A percentile compares a stretch with the other conserved stretches of the same genome.
Evolutionary conservation across 805 yeast species (phyloP).

Genomic region (Yamadazyma olivae): DNA sequence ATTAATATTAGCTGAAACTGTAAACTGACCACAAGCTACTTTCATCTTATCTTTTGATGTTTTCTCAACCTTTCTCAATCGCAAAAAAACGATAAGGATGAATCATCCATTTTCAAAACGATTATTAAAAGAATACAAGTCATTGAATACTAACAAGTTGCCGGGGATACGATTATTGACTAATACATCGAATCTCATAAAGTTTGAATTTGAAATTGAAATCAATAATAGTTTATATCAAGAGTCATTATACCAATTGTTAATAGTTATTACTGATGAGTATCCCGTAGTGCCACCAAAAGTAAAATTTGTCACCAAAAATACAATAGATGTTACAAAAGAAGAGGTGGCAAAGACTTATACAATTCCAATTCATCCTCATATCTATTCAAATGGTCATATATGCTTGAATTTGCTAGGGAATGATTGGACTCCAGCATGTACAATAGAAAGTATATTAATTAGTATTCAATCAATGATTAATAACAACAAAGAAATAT

Average conservation of each 20-base stretch:
- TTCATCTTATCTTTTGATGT: too few species aligned
- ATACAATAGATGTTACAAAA: conserved; percentile 3
- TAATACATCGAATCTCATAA: conserved; percentile 16
- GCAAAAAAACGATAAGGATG: too few species aligned
- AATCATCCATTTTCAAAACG: conserved; percentile 28
- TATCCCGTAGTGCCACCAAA: conserved; percentile 63
- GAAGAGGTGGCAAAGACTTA: conserved; percentile 4
- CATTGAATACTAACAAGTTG: conserved; percentile 10
- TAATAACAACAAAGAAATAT: conserved; percentile 41
- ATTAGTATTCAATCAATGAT: conserved; percentile 67
- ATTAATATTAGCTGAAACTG: conserved; percentile 62
- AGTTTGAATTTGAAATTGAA: conserved; percentile 21
- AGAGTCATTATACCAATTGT: conserved; percentile 31
- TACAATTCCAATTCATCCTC: conserved; percentile 67
- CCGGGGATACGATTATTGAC: conserved; percentile 23
- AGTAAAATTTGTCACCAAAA: conserved; percentile 44
- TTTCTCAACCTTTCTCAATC: too few species aligned
- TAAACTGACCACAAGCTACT: conserved; percentile 60
- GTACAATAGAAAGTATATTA: conserved; percentile 45
- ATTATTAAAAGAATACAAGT: conserved; percentile 25
- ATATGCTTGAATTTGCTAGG: conserved; percentile 70
- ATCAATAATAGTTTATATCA: conserved; percentile 13
- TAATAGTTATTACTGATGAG: conserved; percentile 37
- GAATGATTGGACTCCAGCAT: conserved; percentile 66
- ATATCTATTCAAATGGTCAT: conserved; percentile 72